Conservation (phyloP, 2,329 filamentous ascomycete species). For the Sphaerulina musiva region DNA sequence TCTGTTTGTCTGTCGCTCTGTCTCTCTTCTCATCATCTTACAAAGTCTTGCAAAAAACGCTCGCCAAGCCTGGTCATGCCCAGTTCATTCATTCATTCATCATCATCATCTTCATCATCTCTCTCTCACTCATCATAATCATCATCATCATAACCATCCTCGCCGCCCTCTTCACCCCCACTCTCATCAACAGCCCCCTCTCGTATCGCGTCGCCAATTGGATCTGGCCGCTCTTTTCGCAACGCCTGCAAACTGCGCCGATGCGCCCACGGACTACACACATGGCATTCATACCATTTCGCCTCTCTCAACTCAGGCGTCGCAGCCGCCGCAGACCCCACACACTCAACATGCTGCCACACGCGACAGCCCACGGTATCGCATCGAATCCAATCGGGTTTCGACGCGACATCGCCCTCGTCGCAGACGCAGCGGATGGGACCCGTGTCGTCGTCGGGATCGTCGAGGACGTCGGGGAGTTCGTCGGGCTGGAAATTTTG, state of each 20-base stretch:
- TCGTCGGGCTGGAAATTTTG: conserved; percentile 20
- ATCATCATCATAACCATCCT: not conserved
- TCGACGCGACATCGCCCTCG: conserved; percentile 15
- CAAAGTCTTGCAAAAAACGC: too few species aligned
- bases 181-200: not conserved
- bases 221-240: conserved; percentile 4
- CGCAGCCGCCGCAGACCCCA: conserved; percentile 13
- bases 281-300: conserved; percentile 21
- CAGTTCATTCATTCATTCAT: too few species aligned
- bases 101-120: not conserved
- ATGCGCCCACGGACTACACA: conserved; percentile 25
- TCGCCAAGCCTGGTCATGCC: too few species aligned
- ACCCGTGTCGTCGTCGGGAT: conserved; percentile 12
- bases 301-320: too few species aligned
- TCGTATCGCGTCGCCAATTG: not conserved
- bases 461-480: not conserved
- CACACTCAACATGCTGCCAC: conserved; percentile 30
- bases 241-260: conserved; percentile 14
- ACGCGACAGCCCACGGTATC: conserved; percentile 21
- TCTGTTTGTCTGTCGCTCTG: too few species aligned
- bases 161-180: not conserved
- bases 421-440: conserved; percentile 29
- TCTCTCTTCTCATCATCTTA: not conserved
- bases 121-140: too few species aligned
- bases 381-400: conserved; percentile 22